Base-by-base conservation (phyloP, 805 yeast species). In the Candida argentea region DNA sequence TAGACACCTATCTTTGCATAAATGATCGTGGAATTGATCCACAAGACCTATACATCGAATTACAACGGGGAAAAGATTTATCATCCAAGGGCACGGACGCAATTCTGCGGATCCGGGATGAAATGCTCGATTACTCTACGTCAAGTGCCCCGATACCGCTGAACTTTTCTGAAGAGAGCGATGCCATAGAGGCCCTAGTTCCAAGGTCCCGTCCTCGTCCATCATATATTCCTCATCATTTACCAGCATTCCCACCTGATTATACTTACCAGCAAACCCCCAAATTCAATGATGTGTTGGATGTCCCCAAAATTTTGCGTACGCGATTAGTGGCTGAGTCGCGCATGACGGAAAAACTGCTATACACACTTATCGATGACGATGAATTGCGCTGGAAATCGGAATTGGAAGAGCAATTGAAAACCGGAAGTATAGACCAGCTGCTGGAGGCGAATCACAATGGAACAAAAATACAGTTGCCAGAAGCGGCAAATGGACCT, bases 201-300 rank as follows among this genome's bases (percentile, higher is more conserved):
- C 86, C 67, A 1, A 76, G 31, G 55, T 76, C 20, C 26, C 35
- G 48, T 5, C 26, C 31, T n/a, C 38, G 40, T 16, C 62, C 65
- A 1, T 46, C 49, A 4, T 71, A 72, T 34, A 65, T 83, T 5
- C 93, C 93, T 1, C 46, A 57, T 5, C 86, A 86, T 76, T 57
- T 89, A 40, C 98, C 98, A 0, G 73, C 74, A 8, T 63, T 89
- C 16, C 98, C 98, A 1, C 95, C 97, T 0, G 94, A 85, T 43
- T 93, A 87, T 52, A 89, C 97, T 0, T 89, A 80, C 48, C 75
- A 73, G 50, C 70, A 76, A 31, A 81, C 95, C 0, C 80, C 94
- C 0, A 65, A 67, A 37, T 86, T 61, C 47, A 65, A 76, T 31
- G 60, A 71, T 14, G 62, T 76, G 13, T 54, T 76, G 10, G 69